Base-by-base conservation (phyloP, 495 filamentous ascomycete genomes). In the Penicillium tannophilum region DNA sequence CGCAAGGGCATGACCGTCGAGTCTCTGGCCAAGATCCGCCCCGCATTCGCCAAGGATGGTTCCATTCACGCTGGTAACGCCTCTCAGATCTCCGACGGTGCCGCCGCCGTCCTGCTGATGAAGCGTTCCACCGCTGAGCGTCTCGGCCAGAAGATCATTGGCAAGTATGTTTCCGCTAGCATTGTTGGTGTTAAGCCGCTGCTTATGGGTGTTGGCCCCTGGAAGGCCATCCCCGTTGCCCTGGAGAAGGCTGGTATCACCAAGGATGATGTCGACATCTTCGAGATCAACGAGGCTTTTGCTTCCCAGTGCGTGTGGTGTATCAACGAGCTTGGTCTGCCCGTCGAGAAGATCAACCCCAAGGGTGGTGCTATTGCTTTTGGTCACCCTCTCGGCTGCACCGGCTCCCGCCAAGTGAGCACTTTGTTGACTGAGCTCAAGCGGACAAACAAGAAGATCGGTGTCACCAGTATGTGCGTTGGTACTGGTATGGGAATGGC, bases 331-430 rank as follows among this genome's bases (percentile, higher is more conserved):
- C 86, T 98, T 17, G 89, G 88, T 28, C 67, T 98, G 46, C 89
- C 91, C 60, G 45, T 66, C 16, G 72, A 76, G 55, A 96, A 96
- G 83, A 84, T 98, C 65, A 98, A 98, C 80, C 94, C 93, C 43
- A 97, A 97, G 82, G 94, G 94, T 54, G 93, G 94, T 55, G 95
- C 95, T 28, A 98, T 98, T 71, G 94, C 94, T n/a, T 97, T 98
- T 66, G 94, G 94, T 6, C 94, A 98, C 81, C 94, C 94, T 7
- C 82, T 98, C 19, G 94, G 94, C 36, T 95, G 91, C 73, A 98
- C 94, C 0, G 94, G 94, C 35, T 90, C 94, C 11, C 82, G 94
- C 63, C 95, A 98, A 82, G 89, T 98, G 42, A 89, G 88, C 68
- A 98, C 94, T 8, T 73, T 98, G 61, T 77, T 98, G 59, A 92